Percentiles rank a stretch among this genome's conserved stretches.
Conservation (phyloP, 208 protist species). For the Crithidia thermophila region DNA sequence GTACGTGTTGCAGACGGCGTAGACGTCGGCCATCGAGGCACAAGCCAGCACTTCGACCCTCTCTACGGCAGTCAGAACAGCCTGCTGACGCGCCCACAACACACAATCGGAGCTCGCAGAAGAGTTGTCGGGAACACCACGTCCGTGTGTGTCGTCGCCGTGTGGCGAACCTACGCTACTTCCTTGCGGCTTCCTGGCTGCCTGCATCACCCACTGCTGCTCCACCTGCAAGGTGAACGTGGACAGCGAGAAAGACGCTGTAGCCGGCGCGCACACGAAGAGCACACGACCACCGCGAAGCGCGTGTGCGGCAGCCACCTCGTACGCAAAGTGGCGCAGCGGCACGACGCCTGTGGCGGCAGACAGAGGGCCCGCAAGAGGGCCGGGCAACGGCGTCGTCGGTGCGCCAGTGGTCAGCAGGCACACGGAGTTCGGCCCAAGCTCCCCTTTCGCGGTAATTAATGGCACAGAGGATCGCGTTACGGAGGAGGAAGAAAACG, state of each 20-base stretch:
- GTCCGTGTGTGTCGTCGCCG: too few species aligned
- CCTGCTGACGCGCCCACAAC: conserved; percentile 24
- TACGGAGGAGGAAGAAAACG: not conserved
- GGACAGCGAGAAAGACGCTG: conserved; percentile 35
- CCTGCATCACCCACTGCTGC: conserved; percentile 19
- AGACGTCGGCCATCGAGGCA: conserved; percentile 40
- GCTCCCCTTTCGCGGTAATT: not conserved
- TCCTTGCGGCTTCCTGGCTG: too few species aligned
- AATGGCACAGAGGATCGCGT: not conserved
- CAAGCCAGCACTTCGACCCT: conserved; percentile 62
- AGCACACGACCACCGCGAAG: conserved; percentile 53
- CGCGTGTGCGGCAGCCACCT: conserved; percentile 48
- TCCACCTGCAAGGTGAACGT: conserved; percentile 48
- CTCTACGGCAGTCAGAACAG: conserved; percentile 38
- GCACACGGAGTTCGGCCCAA: conserved; percentile 20
- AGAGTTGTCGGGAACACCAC: not conserved
- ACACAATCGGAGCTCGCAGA: too few species aligned
- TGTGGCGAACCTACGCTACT: too few species aligned
- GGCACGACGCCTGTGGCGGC: not conserved
- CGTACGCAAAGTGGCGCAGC: conserved; percentile 23
- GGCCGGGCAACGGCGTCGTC: not conserved
- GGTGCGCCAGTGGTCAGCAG: conserved; percentile 4
- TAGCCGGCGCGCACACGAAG: conserved; percentile 46
- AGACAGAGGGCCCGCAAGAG: not conserved
- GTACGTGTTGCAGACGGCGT: conserved; percentile 33